Evolutionary conservation across 164 flowering plant species (phyloP).

Genomic region (Malania oleifera): DNA sequence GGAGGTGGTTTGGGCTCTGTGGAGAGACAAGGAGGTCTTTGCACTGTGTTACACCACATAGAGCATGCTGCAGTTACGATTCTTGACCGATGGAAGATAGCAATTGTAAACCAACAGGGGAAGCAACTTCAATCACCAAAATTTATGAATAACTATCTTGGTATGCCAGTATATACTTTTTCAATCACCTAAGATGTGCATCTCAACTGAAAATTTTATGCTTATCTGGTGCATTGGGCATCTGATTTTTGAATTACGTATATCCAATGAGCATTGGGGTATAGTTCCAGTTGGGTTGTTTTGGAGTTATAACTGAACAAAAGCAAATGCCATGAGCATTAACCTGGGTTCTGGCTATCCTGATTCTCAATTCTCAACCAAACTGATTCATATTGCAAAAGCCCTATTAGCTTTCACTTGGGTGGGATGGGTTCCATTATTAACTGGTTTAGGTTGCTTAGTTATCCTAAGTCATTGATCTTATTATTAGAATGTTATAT

Average conservation of each 20-base stretch:
- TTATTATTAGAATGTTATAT: too few relatives aligned
- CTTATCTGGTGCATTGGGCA: background rate
- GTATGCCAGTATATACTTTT: constrained; percentile 30
- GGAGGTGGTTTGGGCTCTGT: constrained; percentile 96
- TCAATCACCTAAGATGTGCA: background rate
- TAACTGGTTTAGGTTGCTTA: too few relatives aligned
- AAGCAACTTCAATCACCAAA: constrained; percentile 58
- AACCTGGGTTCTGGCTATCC: too few relatives aligned
- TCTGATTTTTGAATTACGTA: background rate
- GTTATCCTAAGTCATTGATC: too few relatives aligned
- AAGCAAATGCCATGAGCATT: background rate
- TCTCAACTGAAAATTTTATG: background rate
- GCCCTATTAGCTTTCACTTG: too few relatives aligned
- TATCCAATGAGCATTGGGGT: background rate
- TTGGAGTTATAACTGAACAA: background rate
- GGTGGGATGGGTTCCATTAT: too few relatives aligned
- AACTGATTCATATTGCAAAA: too few relatives aligned
- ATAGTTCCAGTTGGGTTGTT: background rate
- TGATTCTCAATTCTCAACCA: too few relatives aligned
- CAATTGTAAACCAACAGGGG: constrained; percentile 55
- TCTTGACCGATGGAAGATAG: constrained; percentile 92
- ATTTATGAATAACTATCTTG: constrained; percentile 94
- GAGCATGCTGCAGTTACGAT: constrained; percentile 98
- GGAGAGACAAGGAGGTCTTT: constrained; percentile 95
- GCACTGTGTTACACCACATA: constrained; percentile 69